Evolutionary conservation across 805 yeast species (phyloP).

Genomic region (Candida sakaeoensis): DNA sequence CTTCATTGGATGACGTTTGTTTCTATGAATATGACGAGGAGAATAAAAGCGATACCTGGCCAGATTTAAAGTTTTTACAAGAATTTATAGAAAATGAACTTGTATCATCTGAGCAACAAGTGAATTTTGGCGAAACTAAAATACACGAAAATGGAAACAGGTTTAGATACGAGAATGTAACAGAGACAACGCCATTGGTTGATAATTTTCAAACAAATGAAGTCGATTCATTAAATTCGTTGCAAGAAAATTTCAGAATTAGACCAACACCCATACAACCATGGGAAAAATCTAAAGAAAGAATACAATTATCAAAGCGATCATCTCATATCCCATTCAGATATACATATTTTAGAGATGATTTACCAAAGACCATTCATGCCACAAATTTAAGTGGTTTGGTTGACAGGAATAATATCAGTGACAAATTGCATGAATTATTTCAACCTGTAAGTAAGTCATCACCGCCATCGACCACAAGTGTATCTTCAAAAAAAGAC

Average conservation of each 20-base stretch:
- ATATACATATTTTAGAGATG: slow-evolving; percentile 90
- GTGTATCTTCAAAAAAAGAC: slow-evolving; percentile 2
- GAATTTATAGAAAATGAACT: slow-evolving; percentile 52
- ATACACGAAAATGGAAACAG: slow-evolving; percentile 5
- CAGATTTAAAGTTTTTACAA: slow-evolving; percentile 70
- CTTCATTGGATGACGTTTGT: slow-evolving; percentile 90
- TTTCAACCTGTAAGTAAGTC: slow-evolving; percentile 19
- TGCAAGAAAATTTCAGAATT: slow-evolving; percentile 42
- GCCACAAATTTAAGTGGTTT: slow-evolving; percentile 85
- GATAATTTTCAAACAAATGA: slow-evolving; percentile 30
- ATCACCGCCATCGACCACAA: slow-evolving; percentile 11
- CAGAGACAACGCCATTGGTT: slow-evolving; percentile 31
- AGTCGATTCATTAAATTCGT: slow-evolving; percentile 37
- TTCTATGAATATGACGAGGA: slow-evolving; percentile 60
- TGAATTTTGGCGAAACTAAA: slow-evolving; percentile 8
- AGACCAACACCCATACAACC: slow-evolving; percentile 76
- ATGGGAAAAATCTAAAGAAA: slow-evolving; percentile 49
- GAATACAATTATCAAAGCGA: slow-evolving; percentile 18
- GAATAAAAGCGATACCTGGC: slow-evolving; percentile 55
- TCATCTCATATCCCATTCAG: slow-evolving; percentile 39
- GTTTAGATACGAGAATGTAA: slow-evolving; percentile 10
- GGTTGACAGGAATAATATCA: slow-evolving; percentile 8
- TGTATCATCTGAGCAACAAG: slow-evolving; percentile 5
- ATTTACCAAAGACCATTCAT: slow-evolving; percentile 83
- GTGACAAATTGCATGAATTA: slow-evolving; percentile 18